Conservation (phyloP, 2,329 filamentous ascomycete genomes). For the Calonectria montana region DNA sequence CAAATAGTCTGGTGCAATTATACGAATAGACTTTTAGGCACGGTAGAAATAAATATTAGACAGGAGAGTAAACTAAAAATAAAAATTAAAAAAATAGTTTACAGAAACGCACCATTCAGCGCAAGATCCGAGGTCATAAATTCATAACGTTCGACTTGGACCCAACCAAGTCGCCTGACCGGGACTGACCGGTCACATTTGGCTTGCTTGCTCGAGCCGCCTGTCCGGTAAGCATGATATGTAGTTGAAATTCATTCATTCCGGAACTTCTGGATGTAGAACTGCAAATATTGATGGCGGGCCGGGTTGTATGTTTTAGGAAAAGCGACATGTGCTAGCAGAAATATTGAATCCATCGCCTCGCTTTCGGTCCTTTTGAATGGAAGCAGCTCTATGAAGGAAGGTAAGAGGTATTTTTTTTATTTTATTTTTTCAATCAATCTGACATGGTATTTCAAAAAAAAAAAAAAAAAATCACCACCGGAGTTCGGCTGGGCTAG, state of each 20-base stretch:
- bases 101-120: too few species aligned
- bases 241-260: background rate
- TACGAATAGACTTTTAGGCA: background rate
- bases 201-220: background rate
- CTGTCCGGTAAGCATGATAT: background rate
- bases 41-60: background rate
- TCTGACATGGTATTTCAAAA: too few species aligned
- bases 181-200: background rate
- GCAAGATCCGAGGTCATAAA: too few species aligned
- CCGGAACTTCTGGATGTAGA: background rate
- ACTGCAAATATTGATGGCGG: background rate
- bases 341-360: too few species aligned
- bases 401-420: background rate
- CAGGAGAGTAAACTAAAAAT: too few species aligned
- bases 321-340: too few species aligned
- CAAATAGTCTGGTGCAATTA: too few species aligned
- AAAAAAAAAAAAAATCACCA: too few species aligned
- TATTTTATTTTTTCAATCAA: too few species aligned
- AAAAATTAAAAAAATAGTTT: too few species aligned
- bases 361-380: background rate
- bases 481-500: too few species aligned
- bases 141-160: too few species aligned
- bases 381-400: background rate
- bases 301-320: background rate
- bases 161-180: background rate